Conservation (phyloP, 2,329 filamentous ascomycete genomes). For the Lojkania enalia region DNA sequence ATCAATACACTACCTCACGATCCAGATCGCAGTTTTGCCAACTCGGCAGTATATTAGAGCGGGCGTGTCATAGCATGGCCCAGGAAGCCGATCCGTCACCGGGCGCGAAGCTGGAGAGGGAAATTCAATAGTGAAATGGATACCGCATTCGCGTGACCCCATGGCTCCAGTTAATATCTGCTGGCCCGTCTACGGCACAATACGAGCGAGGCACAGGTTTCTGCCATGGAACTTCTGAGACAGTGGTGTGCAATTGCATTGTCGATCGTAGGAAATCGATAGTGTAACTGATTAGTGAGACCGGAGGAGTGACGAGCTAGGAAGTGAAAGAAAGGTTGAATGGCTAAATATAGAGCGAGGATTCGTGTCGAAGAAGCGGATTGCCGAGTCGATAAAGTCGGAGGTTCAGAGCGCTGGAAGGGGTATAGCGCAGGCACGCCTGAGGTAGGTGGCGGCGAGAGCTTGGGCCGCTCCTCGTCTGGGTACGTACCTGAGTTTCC, state of each 20-base stretch:
- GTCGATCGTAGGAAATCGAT: background rate
- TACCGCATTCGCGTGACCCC: too few relatives aligned
- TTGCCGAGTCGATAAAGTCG: background rate
- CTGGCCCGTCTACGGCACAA: too few relatives aligned
- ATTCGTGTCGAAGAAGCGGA: background rate
- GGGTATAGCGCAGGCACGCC: background rate
- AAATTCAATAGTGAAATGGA: too few relatives aligned
- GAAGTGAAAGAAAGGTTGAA: background rate
- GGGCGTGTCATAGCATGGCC: too few relatives aligned
- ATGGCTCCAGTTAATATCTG: too few relatives aligned
- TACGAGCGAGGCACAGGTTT: too few relatives aligned
- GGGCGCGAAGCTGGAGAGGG: too few relatives aligned
- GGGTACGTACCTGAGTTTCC: background rate
- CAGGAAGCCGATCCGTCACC: too few relatives aligned
- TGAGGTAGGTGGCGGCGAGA: slow-evolving; percentile 1
- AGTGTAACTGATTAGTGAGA: background rate
- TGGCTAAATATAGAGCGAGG: background rate
- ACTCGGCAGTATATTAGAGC: too few relatives aligned
- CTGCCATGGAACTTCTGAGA: too few relatives aligned
- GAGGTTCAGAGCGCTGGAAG: background rate
- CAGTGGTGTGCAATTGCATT: background rate
- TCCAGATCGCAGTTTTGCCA: too few relatives aligned
- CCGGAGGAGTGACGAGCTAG: background rate
- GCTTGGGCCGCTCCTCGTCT: background rate
- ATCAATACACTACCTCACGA: too few relatives aligned